Conservation (phyloP, 768 basidiomycete species). For the Mrakia hoshinonis region DNA sequence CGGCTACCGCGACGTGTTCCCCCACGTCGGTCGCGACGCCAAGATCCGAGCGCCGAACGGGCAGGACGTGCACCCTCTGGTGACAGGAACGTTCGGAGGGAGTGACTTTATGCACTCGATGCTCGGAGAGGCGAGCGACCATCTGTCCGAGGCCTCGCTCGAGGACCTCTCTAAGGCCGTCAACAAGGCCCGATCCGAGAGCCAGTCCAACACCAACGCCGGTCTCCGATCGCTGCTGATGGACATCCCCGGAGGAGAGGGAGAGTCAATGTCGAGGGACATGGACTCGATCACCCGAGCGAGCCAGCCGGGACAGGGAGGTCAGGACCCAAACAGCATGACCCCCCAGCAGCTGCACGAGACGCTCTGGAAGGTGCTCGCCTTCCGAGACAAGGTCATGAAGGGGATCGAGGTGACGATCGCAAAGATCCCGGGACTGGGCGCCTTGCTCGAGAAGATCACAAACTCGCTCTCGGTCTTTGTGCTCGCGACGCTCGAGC, state of each 20-base stretch:
- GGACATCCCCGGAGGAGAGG: constrained; percentile 55
- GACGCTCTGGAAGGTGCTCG: constrained; percentile 74
- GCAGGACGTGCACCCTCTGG: constrained; percentile 65
- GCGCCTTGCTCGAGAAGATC: constrained; percentile 23
- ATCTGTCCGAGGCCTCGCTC: constrained; percentile 64
- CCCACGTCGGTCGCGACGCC: constrained; percentile 74
- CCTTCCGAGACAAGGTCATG: constrained; percentile 55
- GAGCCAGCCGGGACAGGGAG: constrained; percentile 53
- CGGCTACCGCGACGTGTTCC: constrained; percentile 69
- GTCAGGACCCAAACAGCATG: constrained; percentile 64
- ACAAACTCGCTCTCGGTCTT: constrained; percentile 24
- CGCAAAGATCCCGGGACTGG: constrained; percentile 22
- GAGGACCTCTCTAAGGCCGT: constrained; percentile 74
- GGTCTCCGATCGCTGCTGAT: constrained; percentile 54
- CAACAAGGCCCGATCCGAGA: constrained; percentile 56
- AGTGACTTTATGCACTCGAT: constrained; percentile 65
- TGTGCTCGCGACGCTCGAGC: constrained; percentile 28
- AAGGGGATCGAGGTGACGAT: constrained; percentile 28
- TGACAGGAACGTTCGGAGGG: constrained; percentile 51
- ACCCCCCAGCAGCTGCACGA: constrained; percentile 67
- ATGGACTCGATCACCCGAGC: constrained; percentile 56
- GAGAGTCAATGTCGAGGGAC: constrained; percentile 57
- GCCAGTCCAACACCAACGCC: constrained; percentile 44
- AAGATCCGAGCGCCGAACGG: constrained; percentile 67
- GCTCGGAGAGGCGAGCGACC: constrained; percentile 48